Evolutionary conservation across 1,284 basidiomycete species (phyloP).

Genomic region (Heterobasidion occidentale): DNA sequence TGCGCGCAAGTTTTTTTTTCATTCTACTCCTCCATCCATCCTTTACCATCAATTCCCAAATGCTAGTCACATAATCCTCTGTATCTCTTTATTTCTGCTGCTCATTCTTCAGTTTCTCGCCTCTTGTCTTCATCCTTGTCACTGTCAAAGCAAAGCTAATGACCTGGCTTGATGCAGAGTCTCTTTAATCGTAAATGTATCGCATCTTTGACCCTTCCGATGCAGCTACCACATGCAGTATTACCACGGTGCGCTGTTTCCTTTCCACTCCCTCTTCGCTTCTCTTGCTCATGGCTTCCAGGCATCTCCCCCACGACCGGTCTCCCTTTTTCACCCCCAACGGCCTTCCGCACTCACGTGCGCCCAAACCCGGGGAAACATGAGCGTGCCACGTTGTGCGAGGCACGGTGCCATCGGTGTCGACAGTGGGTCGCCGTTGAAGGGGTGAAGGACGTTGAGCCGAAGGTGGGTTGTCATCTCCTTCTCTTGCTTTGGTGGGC

Average conservation of each 20-base stretch:
- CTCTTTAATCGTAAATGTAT: conserved; percentile 4
- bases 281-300: conserved; percentile 14
- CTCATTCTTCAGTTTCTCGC: conserved; percentile 3
- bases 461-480: conserved; percentile 41
- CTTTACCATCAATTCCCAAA: neutral
- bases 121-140: neutral
- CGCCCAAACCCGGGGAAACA: conserved; percentile 44
- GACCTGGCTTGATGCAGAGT: conserved; percentile 10
- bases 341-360: conserved; percentile 43
- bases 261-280: neutral
- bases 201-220: conserved; percentile 2
- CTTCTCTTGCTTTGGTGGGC: neutral
- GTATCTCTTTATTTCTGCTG: neutral
- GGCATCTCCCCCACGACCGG: conserved; percentile 56
- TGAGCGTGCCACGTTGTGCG: conserved; percentile 48
- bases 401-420: conserved; percentile 75
- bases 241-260: conserved; percentile 46
- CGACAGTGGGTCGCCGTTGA: conserved; percentile 62
- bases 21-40: neutral
- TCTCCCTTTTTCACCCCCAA: conserved; percentile 69
- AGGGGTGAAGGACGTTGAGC: conserved; percentile 60
- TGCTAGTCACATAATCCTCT: neutral
- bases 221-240: conserved; percentile 75
- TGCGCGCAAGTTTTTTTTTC: conserved; percentile 16
- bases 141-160: neutral